Base-by-base conservation (phyloP, 2,329 filamentous ascomycete species). In the Sarocladium brachiariae region DNA sequence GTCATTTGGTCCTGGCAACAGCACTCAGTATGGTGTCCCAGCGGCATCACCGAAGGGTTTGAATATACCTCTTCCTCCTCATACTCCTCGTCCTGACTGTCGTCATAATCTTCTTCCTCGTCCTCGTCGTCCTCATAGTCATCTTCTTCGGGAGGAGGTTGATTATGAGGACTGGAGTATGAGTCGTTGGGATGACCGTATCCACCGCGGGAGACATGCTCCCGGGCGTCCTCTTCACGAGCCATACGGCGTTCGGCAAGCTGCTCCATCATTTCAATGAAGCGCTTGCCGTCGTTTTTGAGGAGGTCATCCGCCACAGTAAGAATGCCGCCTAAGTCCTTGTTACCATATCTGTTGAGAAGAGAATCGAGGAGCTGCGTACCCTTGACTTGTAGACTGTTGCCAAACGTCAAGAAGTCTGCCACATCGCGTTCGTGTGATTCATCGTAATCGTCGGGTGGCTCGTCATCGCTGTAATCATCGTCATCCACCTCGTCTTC, bases 251-350 rank as follows among this genome's bases (percentile, higher is more conserved):
- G 88, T 72, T 99, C 93, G 33, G 93, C 93, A 61, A 99, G 80
- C 72, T 97, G 92, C 69, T 99, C 93, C 93, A 99, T 99, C 93
- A 99, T 99, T 68, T 99, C 93, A 70, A 99, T 99, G 73, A 99
- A 99, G 65, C 96, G 95, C 70, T 95, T 96, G 62, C 93, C 93
- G 69, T 99, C 93, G 70, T 99, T 99, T 70, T 97, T 97, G 56
- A 99, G 80, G 57, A 99, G 78, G 71, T 99, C 93, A 75, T 99
- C 93, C 67, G 93, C 93, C 64, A 99, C 93, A 58, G 93, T 99
- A 66, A 99, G 83, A 70, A 99, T 96, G 65, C 93, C 95, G 75
- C 93, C 91, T 89, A 79, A 69, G 63, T 69, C 67, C 67, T 69
- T 68, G 69, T 71, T 71, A 72, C 68, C 70, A 72, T 70, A 65